Evolutionary conservation across 768 basidiomycete genomes (phyloP).

Genomic region (Auricularia auricula-judae): DNA sequence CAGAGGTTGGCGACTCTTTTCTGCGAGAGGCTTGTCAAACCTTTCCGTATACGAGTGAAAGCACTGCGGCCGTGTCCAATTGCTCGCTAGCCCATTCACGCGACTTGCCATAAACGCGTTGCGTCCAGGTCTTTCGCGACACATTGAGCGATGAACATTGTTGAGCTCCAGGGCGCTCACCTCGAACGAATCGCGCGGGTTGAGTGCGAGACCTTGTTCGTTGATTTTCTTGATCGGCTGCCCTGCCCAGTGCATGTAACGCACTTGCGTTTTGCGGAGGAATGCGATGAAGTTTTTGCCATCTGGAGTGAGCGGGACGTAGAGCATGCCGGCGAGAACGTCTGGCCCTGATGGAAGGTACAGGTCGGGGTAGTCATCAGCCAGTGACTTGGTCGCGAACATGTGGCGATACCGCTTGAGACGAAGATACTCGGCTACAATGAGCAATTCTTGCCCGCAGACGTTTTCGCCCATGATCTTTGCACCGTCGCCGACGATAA

Average conservation of each 20-base stretch:
- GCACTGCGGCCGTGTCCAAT: conserved; percentile 67
- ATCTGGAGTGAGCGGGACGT: conserved; percentile 59
- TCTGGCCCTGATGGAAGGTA: conserved; percentile 43
- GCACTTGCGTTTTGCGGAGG: conserved; percentile 60
- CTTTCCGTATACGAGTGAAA: conserved; percentile 71
- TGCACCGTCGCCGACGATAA: conserved; percentile 60
- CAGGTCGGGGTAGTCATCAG: conserved; percentile 60
- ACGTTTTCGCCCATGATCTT: conserved; percentile 60
- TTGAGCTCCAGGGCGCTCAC: conserved; percentile 21
- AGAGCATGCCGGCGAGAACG: conserved; percentile 61
- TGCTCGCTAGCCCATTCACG: conserved; percentile 75
- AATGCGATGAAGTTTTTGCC: conserved; percentile 78
- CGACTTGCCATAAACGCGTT: conserved; percentile 56
- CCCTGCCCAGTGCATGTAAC: conserved; percentile 72
- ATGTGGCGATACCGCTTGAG: conserved; percentile 57
- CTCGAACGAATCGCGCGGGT: conserved; percentile 64
- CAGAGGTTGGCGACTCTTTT: not conserved
- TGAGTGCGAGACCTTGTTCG: conserved; percentile 32
- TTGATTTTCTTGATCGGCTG: conserved; percentile 42
- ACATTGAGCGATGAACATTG: not conserved
- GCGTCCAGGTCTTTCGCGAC: conserved; percentile 44
- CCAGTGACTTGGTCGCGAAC: conserved; percentile 57
- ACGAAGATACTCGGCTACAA: conserved; percentile 71
- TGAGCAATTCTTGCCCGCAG: conserved; percentile 67
- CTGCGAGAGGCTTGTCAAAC: conserved; percentile 16